Percentiles rank a stretch among this genome's conserved stretches.
These are phyloP conservation scores for Beauveria bassiana DNA, from an alignment of 2,329 filamentous ascomycete species.

Conservation along the genomic window DNA sequence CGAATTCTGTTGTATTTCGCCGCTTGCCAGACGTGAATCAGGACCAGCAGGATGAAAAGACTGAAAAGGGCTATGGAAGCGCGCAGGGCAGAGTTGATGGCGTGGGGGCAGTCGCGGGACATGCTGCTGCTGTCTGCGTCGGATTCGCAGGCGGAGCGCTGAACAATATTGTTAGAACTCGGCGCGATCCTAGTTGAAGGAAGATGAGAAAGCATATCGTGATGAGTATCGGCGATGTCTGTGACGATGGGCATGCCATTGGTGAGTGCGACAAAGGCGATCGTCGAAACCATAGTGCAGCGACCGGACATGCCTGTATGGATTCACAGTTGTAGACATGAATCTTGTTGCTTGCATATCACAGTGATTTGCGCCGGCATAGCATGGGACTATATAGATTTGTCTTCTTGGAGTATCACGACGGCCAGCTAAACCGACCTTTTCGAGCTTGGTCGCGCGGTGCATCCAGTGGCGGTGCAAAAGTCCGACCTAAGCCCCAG, in stretches of 20 bases:
- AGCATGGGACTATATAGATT: no score
- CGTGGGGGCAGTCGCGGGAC: not conserved
- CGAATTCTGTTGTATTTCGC: conserved; percentile 4
- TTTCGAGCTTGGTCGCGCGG: not conserved
- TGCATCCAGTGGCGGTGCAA: not conserved
- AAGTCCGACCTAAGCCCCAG: not conserved
- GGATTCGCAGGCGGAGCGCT: not conserved
- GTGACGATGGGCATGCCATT: conserved; percentile 6
- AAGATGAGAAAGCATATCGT: fast-evolving
- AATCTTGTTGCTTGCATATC: no score
- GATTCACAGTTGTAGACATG: not conserved
- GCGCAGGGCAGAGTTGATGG: not conserved
- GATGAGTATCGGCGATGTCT: not conserved
- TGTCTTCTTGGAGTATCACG: no score
- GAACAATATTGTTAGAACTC: not conserved
- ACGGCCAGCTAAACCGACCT: not conserved
- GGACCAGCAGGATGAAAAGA: conserved; percentile 2
- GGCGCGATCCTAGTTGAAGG: not conserved
- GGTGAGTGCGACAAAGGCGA: conserved; percentile 5
- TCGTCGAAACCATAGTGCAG: not conserved
- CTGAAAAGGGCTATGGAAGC: conserved; percentile 1
- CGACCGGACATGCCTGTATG: not conserved
- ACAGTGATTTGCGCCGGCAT: no score
- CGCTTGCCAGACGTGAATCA: conserved; percentile 7
- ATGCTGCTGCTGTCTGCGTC: not conserved